Conservation (phyloP, 2,329 filamentous ascomycete genomes). For the Xylariaceae sp. region DNA sequence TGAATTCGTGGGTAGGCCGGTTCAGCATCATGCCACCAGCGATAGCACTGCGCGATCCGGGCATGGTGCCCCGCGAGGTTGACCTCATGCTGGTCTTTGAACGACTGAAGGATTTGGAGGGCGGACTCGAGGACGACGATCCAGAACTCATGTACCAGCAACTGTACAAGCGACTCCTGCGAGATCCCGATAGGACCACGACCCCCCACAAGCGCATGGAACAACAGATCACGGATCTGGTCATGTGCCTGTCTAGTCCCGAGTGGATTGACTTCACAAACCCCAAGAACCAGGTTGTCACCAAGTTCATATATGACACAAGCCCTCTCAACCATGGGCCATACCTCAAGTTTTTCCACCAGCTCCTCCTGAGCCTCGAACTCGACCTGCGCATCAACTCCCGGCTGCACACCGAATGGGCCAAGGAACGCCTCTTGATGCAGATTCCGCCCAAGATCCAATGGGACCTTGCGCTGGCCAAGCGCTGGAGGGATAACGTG, state of each 20-base stretch:
- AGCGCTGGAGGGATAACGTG: slow-evolving; percentile 66
- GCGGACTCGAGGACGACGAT: slow-evolving; percentile 41
- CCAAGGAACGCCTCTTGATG: slow-evolving; percentile 57
- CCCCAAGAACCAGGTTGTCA: slow-evolving; percentile 65
- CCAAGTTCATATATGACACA: slow-evolving; percentile 63
- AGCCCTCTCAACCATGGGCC: slow-evolving; percentile 49
- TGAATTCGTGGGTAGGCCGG: slow-evolving; percentile 62
- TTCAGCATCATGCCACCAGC: slow-evolving; percentile 51
- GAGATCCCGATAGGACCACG: slow-evolving; percentile 58
- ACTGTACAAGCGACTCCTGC: slow-evolving; percentile 63
- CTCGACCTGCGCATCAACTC: slow-evolving; percentile 65
- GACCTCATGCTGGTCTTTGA: slow-evolving; percentile 52
- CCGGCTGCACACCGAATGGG: slow-evolving; percentile 52
- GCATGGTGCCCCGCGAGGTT: slow-evolving; percentile 55
- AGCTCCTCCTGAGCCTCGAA: slow-evolving; percentile 68
- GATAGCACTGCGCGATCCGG: slow-evolving; percentile 54
- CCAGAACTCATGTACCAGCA: slow-evolving; percentile 52
- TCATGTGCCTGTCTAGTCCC: slow-evolving; percentile 61
- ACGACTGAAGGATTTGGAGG: slow-evolving; percentile 54
- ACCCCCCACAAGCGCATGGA: slow-evolving; percentile 60
- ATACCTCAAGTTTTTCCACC: slow-evolving; percentile 67
- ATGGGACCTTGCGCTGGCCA: slow-evolving; percentile 68
- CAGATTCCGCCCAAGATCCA: slow-evolving; percentile 65
- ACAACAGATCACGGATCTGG: slow-evolving; percentile 66
- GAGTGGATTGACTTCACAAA: slow-evolving; percentile 70